Evolutionary conservation across 164 flowering plant genomes (phyloP).

Genomic region (Houttuynia cordata): DNA sequence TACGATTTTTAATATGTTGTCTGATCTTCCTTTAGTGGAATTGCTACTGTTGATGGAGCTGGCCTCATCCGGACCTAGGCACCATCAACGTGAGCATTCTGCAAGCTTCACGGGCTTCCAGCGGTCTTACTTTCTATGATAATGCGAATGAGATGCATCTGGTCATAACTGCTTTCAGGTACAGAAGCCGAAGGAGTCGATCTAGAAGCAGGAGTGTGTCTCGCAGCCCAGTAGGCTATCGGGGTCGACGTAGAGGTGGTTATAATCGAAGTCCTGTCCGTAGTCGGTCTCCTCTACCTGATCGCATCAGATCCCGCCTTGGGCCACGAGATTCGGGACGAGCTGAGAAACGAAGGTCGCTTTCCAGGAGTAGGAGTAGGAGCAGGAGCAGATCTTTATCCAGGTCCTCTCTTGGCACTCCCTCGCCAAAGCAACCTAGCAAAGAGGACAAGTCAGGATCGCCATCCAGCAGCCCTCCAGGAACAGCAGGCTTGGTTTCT

Average conservation of each 20-base stretch:
- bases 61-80: no score
- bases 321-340: constrained; percentile 25
- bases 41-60: no score
- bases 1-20: no score
- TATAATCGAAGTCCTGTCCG: constrained; percentile 55
- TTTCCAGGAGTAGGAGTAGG: constrained; percentile 42
- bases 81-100: no score
- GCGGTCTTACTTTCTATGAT: no score
- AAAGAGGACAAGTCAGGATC: constrained; percentile 45
- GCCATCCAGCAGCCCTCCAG: constrained; percentile 17
- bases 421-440: constrained; percentile 33
- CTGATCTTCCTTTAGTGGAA: no score
- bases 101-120: no score
- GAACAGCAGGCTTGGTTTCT: constrained; percentile 14
- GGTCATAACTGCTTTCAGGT: constrained; percentile 27
- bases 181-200: constrained; percentile 78
- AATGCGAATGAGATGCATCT: no score
- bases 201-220: constrained; percentile 57
- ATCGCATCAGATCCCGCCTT: constrained; percentile 29
- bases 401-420: constrained; percentile 42
- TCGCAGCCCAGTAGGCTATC: constrained; percentile 63
- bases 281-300: constrained; percentile 50
- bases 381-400: constrained; percentile 43
- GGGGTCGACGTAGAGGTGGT: constrained; percentile 33
- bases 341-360: constrained; percentile 38